Percentiles rank a stretch among this genome's conserved stretches.
These are phyloP conservation scores for Gossypium mustelinum DNA, from an alignment of 345 rosid species.

Conservation along the genomic window DNA sequence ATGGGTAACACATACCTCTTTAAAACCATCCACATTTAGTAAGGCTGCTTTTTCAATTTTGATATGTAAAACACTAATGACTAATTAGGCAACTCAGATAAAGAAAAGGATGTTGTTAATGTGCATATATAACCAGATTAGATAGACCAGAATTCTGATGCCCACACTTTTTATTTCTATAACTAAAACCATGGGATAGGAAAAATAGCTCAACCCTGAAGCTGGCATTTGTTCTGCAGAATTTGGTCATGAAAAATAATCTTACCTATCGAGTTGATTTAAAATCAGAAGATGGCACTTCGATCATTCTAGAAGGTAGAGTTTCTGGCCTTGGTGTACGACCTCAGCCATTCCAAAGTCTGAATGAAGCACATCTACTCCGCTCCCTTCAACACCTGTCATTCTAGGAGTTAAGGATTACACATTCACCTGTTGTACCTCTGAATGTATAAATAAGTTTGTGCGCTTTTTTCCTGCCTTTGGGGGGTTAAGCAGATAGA, in stretches of 20 bases:
- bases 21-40: too few species aligned
- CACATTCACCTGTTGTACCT: slow-evolving; percentile 1
- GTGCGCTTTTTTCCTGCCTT: not conserved
- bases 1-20: too few species aligned
- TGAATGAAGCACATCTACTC: slow-evolving; percentile 30
- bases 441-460: not conserved
- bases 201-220: not conserved
- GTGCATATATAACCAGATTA: too few species aligned
- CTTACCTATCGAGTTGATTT: slow-evolving; percentile 41
- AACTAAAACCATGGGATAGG: not conserved
- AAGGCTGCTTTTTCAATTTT: too few species aligned
- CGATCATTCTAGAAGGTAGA: slow-evolving; percentile 19
- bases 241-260: not conserved
- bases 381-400: slow-evolving; percentile 69
- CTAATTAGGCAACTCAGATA: too few species aligned
- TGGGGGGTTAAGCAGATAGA: not conserved
- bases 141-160: too few species aligned
- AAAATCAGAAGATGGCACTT: slow-evolving; percentile 34
- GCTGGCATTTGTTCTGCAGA: slow-evolving; percentile 1
- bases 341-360: slow-evolving; percentile 61
- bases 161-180: too few species aligned
- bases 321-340: slow-evolving; percentile 41
- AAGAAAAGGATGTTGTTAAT: too few species aligned
- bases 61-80: too few species aligned
- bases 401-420: slow-evolving; percentile 44